Evolutionary conservation across 371 early-diverging fungal genomes (phyloP), one percentile per base, ranked within the genome.

Genomic region (Rhizomucor miehei): DNA sequence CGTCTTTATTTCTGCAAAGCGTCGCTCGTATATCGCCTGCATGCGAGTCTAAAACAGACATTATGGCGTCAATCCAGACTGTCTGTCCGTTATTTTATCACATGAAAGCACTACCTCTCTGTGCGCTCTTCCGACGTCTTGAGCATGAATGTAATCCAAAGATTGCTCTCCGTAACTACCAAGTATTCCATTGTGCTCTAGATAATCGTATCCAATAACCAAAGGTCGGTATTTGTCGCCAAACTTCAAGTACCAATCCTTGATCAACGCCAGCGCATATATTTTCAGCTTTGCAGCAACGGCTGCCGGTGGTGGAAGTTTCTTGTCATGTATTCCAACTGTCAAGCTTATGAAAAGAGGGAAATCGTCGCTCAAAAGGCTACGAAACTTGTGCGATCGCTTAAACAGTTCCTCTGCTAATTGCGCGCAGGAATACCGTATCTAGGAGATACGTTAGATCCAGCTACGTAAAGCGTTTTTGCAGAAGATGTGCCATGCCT

Each of bases 371-470:
- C 75, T 67, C 2, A 85, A 51, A 1, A 84, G 59, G 14, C 66
- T 61, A 17, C 90, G 77, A 61, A 88, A 86, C 14, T 62, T 65
- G 52, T 88, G 87, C 4, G 89, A 88, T 1, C 90, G 82, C 9
- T 66, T 62, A 56, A 88, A 88, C 10, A 89, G 64, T 54, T 79
- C 80, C 48, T 84, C 81, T 10, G 83, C 70, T 11, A 80, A 58
- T 60, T 85, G 88, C 3, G 85, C 54, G 49, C 81, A 72, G 5
- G 88, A 81, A 40, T 81, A 80, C 1, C 89, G 88, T 29, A 87
- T 82, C 85, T 85, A 51, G 13, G 20, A 16, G 25, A n/a, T 19
- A 36, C n/a, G 49, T 49, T 36, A 17, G 1, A 37, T 29, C 3
- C 17, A 25, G 34, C 13, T 52, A 44, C 44, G 11, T 25, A 37